Base-by-base conservation (phyloP, 805 yeast species). In the Blastobotrys peoriensis region DNA sequence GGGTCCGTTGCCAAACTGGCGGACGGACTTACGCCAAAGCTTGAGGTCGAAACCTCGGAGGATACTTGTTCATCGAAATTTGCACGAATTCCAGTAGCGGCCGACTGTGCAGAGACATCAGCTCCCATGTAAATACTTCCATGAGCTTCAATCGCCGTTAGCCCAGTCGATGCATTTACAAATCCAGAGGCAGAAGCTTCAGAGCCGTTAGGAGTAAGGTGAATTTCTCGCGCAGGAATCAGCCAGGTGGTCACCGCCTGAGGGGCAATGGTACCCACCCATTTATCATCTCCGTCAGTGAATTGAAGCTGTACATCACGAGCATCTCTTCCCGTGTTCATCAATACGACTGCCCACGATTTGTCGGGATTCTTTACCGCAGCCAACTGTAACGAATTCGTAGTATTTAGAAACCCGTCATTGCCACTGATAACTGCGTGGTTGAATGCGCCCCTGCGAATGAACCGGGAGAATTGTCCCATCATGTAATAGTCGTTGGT, bases 401-500 rank as follows among this genome's bases (percentile, higher is more conserved):
- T 22, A n/a, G 33, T 8, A 5, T 19, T 18, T 13, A 22, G 4
- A 20, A 13, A n/a, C 15, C 18, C 16, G 15, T 23, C 5, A 25
- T 28, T 16, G 5, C 42, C 30, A n/a, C 13, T 18, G 16, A 10
- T 17, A 18, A 20, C 33, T 18, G 5, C 16, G 16, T 20, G 17
- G 23, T 39, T 39, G 10, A 41, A 38, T 10, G 46, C 33, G 6
- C 48, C 47, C 5, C 47, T 39, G 21, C 45, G 40, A 28, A 44
- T 35, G 34, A 40, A 44, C 16, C 39, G 15, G 34, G 40, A 28
- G 33, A 44, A 44, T 20, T 44, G 45, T n/a, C 39, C 48, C 5
- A 34, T 36, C 38, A 36, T 36, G 13, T 10, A 36, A 10, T 36
- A 36, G 23, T 36, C 38, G 20, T 36, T 36, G 6, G 38, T 36